These are phyloP conservation scores for Quercus bicolor DNA, from an alignment of 306 rosid genomes.

Conservation along the genomic window DNA sequence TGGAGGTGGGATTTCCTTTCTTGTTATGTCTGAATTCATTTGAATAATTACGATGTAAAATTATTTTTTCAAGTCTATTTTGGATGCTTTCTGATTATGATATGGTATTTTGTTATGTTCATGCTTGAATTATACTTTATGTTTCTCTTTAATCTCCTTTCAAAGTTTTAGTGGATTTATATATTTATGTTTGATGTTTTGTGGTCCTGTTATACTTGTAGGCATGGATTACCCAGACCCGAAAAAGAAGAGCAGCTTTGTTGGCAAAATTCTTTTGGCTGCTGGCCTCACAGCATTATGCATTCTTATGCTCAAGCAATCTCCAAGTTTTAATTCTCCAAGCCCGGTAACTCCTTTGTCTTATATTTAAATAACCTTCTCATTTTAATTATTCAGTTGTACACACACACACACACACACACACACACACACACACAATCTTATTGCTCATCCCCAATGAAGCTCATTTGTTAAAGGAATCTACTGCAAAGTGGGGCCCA, in stretches of 20 bases:
- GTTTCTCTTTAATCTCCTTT: neutral
- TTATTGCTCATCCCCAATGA: neutral
- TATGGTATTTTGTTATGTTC: neutral
- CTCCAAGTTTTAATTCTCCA: constrained; percentile 68
- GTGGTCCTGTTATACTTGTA: constrained; percentile 22
- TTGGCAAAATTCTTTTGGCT: constrained; percentile 75
- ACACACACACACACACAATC: neutral
- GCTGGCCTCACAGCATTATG: constrained; percentile 72
- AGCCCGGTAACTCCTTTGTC: constrained; percentile 53
- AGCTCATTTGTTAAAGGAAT: too few species aligned
- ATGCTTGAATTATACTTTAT: neutral
- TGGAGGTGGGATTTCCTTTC: constrained; percentile 61
- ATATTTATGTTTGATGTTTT: constrained; percentile 3
- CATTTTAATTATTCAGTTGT: neutral
- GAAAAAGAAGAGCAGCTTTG: constrained; percentile 62
- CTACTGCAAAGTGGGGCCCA: neutral
- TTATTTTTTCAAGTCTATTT: neutral
- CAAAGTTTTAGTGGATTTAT: neutral
- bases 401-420: too few species aligned
- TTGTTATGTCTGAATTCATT: neutral
- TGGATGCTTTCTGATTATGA: neutral
- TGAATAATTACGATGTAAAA: neutral
- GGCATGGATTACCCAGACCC: constrained; percentile 88
- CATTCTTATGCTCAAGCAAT: constrained; percentile 74
- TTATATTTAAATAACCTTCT: neutral